Percentiles rank a stretch among this genome's conserved stretches.
phyloP scores from a whole-genome alignment of 148 eudicot species.

The Camellia granthamiana region DNA sequence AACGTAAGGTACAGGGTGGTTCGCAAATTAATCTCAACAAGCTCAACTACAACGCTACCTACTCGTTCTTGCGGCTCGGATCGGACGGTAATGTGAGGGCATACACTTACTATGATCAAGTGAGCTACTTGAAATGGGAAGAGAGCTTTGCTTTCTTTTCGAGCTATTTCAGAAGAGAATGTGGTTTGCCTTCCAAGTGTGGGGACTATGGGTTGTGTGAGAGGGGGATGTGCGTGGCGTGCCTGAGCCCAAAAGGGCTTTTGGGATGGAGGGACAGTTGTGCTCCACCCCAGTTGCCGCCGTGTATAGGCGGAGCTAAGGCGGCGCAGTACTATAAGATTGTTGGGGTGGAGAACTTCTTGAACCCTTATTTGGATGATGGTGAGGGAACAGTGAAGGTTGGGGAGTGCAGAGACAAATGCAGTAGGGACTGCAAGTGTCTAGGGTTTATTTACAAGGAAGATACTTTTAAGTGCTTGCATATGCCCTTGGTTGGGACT shows the following conservation, averaged over 20 bases:
- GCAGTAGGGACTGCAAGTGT: conserved; percentile 18
- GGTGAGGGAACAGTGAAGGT: conserved; percentile 1
- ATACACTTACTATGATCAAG: conserved; percentile 13
- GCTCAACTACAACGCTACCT: conserved; percentile 18
- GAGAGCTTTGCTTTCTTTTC: conserved; percentile 13
- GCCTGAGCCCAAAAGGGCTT: conserved; percentile 32
- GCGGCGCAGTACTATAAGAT: conserved; percentile 11
- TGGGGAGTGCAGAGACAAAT: conserved; percentile 9
- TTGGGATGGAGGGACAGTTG: conserved; percentile 30
- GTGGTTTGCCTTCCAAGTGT: conserved; percentile 27
- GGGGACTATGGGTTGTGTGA: conserved; percentile 29
- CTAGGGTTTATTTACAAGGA: conserved; percentile 17
- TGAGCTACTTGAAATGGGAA: conserved; percentile 10
- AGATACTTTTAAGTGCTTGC: neutral
- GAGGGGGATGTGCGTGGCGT: conserved; percentile 25
- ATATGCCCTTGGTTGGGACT: conserved; percentile 6
- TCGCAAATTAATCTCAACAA: neutral
- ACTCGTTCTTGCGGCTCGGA: conserved; percentile 12
- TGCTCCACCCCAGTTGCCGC: conserved; percentile 16
- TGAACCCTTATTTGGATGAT: neutral
- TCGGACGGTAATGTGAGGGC: conserved; percentile 18
- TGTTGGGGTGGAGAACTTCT: conserved; percentile 12
- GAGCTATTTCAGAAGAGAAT: neutral
- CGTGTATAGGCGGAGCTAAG: conserved; percentile 17
- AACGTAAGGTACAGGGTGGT: neutral